Conservation (phyloP, 2,329 filamentous ascomycete genomes). For the Hypoxylon sp. region DNA sequence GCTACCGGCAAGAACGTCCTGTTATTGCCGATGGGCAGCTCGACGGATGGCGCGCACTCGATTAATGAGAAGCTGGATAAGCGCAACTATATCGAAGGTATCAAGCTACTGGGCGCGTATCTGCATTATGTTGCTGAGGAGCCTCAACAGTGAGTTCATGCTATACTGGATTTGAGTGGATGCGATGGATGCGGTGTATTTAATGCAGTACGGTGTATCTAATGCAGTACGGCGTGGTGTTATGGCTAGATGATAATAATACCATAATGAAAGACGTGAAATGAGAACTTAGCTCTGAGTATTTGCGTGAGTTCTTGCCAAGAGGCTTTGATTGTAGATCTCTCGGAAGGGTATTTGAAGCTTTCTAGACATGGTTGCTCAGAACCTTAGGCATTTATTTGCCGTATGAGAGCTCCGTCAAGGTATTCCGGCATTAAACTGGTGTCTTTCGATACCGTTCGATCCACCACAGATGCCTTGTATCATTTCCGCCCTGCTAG, state of each 20-base stretch:
- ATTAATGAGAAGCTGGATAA: slow-evolving; percentile 99
- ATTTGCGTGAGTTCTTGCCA: background rate
- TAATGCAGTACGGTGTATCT: background rate
- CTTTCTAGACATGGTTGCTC: too few species aligned
- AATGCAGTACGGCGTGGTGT: too few species aligned
- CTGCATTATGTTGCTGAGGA: slow-evolving; percentile 96
- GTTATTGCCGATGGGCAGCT: slow-evolving; percentile 95
- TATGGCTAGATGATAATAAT: slow-evolving; percentile 5
- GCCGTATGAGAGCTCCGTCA: background rate
- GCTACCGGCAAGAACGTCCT: slow-evolving; percentile 98
- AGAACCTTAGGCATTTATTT: too few species aligned
- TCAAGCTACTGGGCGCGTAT: slow-evolving; percentile 94
- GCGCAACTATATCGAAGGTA: slow-evolving; percentile 98
- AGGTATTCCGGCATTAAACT: background rate
- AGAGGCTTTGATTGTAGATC: too few species aligned
- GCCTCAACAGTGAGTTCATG: slow-evolving; percentile 59
- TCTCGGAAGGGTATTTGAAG: background rate
- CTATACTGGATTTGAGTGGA: too few species aligned
- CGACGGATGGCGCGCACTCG: slow-evolving; percentile 94
- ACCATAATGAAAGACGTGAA: slow-evolving; percentile 27
- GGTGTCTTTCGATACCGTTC: background rate
- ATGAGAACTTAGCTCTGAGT: background rate
- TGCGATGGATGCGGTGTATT: background rate
- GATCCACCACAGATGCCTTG: background rate
- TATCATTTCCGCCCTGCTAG: background rate